A percentile compares a stretch with the other conserved stretches of the same genome.
Evolutionary conservation across 169 alveolate genomes (phyloP).

Genomic region (Cryptosporidium meleagridis): DNA sequence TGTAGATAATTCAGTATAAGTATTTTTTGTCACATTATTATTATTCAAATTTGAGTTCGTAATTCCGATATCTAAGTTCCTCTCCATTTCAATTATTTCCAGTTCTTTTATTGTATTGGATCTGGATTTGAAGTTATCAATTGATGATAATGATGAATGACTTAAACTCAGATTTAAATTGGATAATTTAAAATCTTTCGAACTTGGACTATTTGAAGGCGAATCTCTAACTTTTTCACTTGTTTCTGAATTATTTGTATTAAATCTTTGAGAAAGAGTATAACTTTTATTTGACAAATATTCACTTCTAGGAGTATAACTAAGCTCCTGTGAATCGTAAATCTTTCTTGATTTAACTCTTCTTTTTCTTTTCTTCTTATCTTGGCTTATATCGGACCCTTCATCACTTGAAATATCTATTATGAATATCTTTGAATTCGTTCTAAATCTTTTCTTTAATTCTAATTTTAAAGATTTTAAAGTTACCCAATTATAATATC

Average conservation of each 20-base stretch:
- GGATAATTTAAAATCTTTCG: neutral
- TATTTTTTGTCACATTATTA: neutral
- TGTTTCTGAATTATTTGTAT: neutral
- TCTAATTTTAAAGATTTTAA: neutral
- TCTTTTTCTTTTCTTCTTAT: neutral
- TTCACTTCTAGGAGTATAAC: neutral
- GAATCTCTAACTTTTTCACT: neutral
- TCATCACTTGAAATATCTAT: slow-evolving; percentile 29
- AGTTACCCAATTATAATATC: slow-evolving; percentile 7
- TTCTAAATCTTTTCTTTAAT: slow-evolving; percentile 20
- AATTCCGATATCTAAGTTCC: slow-evolving; percentile 1
- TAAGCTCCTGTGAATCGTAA: neutral
- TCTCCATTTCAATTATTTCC: slow-evolving; percentile 19
- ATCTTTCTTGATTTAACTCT: slow-evolving; percentile 6
- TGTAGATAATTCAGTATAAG: neutral
- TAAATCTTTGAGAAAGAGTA: neutral
- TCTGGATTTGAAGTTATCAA: slow-evolving; percentile 18
- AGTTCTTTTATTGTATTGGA: slow-evolving; percentile 1
- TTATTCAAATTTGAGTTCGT: neutral
- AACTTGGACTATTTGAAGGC: neutral
- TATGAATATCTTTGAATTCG: slow-evolving; percentile 30
- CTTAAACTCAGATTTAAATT: neutral
- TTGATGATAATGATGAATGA: neutral
- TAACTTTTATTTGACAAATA: neutral
- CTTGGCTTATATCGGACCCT: neutral